phyloP scores from a whole-genome alignment of 331 rosid genomes.

The Phaseolus coccineus region DNA sequence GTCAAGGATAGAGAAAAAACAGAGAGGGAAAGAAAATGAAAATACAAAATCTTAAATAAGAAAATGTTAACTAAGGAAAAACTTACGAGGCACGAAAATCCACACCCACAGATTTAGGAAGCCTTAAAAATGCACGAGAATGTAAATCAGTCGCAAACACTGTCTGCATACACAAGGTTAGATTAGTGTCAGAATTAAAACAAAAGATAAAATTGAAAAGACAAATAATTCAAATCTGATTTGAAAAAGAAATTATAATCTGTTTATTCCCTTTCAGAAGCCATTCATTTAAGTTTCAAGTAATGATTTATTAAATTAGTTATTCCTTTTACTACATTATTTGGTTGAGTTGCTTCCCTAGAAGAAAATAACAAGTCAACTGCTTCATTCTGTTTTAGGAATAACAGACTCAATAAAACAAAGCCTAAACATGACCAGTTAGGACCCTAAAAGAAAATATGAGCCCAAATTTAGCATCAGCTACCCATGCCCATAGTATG shows the following conservation, averaged over 20 bases:
- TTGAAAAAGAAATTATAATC: neutral
- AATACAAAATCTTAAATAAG: neutral
- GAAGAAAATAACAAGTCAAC: conserved; percentile 2
- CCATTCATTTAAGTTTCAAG: neutral
- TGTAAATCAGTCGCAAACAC: conserved; percentile 96
- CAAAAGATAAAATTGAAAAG: conserved; percentile 16
- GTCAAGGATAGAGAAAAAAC: conserved; percentile 25
- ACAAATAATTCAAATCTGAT: conserved; percentile 13
- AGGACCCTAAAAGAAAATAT: neutral
- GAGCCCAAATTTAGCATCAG: neutral
- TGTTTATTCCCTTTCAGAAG: neutral
- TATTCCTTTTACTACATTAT: conserved; percentile 30
- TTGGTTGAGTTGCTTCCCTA: conserved; percentile 24
- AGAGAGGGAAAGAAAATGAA: neutral
- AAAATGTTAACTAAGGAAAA: conserved; percentile 15
- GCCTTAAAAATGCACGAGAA: conserved; percentile 86
- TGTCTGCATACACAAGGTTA: conserved; percentile 64
- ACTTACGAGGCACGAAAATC: conserved; percentile 99
- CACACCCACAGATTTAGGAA: conserved; percentile 95
- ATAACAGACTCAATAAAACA: conserved; percentile 16
- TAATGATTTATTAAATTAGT: neutral
- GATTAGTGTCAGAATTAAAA: conserved; percentile 30
- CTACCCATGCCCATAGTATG: neutral
- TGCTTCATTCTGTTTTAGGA: conserved; percentile 24
- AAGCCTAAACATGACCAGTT: neutral